phyloP scores from a whole-genome alignment of 2,329 filamentous ascomycete genomes.

The Diaporthe citri region DNA sequence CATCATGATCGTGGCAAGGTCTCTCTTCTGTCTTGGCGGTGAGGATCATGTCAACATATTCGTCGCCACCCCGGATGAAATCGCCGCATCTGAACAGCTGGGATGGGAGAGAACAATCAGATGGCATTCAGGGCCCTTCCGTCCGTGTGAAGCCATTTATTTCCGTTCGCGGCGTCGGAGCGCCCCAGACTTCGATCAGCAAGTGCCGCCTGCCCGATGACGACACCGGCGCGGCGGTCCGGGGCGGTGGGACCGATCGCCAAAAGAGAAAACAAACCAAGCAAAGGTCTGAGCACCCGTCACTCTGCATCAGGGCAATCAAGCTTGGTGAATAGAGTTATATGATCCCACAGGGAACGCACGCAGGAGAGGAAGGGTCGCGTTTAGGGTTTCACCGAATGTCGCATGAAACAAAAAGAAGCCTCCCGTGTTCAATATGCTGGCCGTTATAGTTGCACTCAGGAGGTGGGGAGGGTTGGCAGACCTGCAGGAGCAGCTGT shows the following conservation, averaged over 20 bases:
- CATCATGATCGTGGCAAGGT: slow-evolving; percentile 8
- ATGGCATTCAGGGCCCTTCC: background rate
- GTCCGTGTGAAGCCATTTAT: background rate
- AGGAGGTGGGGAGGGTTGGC: background rate
- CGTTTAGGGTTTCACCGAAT: slow-evolving; percentile 15
- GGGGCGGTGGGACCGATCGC: slow-evolving; percentile 5
- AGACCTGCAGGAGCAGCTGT: background rate
- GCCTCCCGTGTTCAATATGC: background rate
- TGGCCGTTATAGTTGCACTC: background rate
- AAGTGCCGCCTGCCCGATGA: slow-evolving; percentile 7
- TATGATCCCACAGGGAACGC: background rate
- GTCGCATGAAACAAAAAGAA: slow-evolving; percentile 20
- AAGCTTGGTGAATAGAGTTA: slow-evolving; percentile 23
- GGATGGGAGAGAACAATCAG: background rate
- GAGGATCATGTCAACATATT: background rate
- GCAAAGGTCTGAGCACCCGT: slow-evolving; percentile 13
- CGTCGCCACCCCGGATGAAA: background rate
- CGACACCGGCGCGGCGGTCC: background rate
- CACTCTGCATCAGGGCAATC: background rate
- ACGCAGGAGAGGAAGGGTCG: background rate
- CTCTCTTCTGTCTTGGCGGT: background rate
- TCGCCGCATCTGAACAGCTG: background rate
- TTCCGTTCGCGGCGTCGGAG: background rate
- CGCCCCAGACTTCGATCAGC: background rate
- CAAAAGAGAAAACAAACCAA: background rate